phyloP scores from a whole-genome alignment of 2,329 filamentous ascomycete species.

The Fusarium chuoi region DNA sequence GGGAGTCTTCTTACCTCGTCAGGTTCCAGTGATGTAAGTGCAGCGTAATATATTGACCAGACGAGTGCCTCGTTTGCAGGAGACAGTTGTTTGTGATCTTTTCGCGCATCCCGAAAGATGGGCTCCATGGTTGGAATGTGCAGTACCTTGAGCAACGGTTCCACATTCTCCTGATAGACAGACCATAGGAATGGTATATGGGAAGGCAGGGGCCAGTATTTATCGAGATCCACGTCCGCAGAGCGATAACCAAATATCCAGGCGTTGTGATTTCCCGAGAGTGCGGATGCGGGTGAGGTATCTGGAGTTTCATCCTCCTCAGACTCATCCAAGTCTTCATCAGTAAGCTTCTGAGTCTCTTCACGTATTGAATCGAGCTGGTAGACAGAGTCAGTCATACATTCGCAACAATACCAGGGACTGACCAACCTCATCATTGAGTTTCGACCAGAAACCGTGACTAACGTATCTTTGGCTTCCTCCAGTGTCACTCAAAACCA shows the following conservation, averaged over 20 bases:
- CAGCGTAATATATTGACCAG: conserved; percentile 70
- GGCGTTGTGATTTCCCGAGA: conserved; percentile 68
- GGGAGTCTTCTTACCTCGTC: conserved; percentile 59
- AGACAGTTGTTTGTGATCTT: conserved; percentile 66
- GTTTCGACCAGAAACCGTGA: conserved; percentile 79
- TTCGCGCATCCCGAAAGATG: conserved; percentile 69
- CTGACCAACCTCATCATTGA: conserved; percentile 74
- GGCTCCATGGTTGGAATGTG: conserved; percentile 75
- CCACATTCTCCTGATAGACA: conserved; percentile 77
- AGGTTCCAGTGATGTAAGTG: conserved; percentile 68
- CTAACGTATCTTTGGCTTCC: conserved; percentile 78
- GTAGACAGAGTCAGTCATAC: conserved; percentile 12
- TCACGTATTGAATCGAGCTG: conserved; percentile 57
- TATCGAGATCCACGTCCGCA: conserved; percentile 71
- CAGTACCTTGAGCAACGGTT: conserved; percentile 76
- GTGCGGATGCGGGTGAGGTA: conserved; percentile 50
- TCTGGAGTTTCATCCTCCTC: conserved; percentile 69
- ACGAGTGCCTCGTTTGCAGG: conserved; percentile 69
- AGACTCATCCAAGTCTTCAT: conserved; percentile 61
- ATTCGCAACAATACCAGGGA: not conserved
- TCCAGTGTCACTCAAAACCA: conserved; percentile 76
- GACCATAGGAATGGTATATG: conserved; percentile 76
- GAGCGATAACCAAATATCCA: conserved; percentile 81
- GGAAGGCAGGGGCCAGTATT: conserved; percentile 72
- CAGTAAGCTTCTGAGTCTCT: conserved; percentile 59